Evolutionary conservation across 2,329 filamentous ascomycete species (phyloP).

Genomic region (Talaromyces atroroseus): DNA sequence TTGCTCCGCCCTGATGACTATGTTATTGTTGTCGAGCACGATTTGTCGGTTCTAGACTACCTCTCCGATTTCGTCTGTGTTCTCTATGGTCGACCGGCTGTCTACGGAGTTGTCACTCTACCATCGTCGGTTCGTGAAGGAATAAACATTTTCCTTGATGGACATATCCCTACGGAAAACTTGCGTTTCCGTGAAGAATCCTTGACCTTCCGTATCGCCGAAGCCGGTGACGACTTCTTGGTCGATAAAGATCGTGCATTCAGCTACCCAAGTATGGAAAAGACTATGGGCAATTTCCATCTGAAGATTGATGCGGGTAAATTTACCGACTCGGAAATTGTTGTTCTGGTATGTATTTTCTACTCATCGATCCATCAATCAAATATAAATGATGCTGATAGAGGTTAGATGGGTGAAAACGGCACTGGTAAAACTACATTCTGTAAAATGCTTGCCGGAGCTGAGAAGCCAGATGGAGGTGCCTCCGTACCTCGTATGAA

Average conservation of each 20-base stretch:
- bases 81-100: constrained; percentile 88
- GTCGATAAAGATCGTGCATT: constrained; percentile 81
- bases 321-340: constrained; percentile 97
- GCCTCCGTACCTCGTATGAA: constrained; percentile 83
- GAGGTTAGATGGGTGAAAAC: constrained; percentile 79
- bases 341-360: constrained; percentile 64
- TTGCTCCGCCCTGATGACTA: constrained; percentile 86
- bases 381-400: not conserved
- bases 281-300: constrained; percentile 84
- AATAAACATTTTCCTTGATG: constrained; percentile 98
- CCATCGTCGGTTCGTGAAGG: constrained; percentile 95
- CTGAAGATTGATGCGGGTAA: constrained; percentile 73
- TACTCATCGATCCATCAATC: not conserved
- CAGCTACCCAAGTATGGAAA: constrained; percentile 83
- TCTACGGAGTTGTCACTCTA: constrained; percentile 96
- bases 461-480: constrained; percentile 79
- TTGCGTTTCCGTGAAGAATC: constrained; percentile 96
- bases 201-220: constrained; percentile 87
- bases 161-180: constrained; percentile 97
- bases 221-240: constrained; percentile 82
- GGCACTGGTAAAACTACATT: constrained; percentile 99
- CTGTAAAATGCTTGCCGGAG: constrained; percentile 91
- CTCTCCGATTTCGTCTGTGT: constrained; percentile 98
- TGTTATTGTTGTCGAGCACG: constrained; percentile 98
- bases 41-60: constrained; percentile 96